These are phyloP conservation scores for Cucurbita maxima DNA, from an alignment of 306 rosid genomes.

Conservation along the genomic window DNA sequence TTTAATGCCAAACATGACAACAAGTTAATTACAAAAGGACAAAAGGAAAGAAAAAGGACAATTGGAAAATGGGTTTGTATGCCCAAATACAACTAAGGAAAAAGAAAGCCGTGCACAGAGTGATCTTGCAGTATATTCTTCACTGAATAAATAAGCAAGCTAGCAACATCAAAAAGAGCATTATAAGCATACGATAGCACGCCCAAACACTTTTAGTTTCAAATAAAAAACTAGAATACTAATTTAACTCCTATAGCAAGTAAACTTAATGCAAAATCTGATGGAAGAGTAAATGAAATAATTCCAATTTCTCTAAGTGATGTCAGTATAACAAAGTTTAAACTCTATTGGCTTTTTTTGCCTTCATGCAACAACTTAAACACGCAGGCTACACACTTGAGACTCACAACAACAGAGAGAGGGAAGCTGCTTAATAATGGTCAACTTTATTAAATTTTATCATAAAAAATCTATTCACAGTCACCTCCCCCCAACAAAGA, in stretches of 20 bases:
- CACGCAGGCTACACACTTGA: background rate
- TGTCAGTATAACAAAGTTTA: background rate
- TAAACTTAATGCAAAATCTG: background rate
- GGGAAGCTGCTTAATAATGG: background rate
- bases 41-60: background rate
- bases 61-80: background rate
- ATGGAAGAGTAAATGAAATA: background rate
- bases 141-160: background rate
- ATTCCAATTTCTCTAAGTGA: background rate
- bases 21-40: conserved; percentile 2
- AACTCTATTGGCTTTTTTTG: background rate
- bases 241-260: background rate
- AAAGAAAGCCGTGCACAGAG: background rate
- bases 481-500: background rate
- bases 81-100: background rate
- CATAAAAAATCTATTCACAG: background rate
- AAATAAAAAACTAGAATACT: too few species aligned
- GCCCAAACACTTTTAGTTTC: too few species aligned
- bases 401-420: background rate
- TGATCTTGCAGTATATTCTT: background rate
- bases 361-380: background rate
- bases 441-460: background rate
- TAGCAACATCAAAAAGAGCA: background rate
- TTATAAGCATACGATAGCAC: background rate
- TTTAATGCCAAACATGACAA: conserved; percentile 20